Conservation (phyloP, 257 asterid species). For the Lycium ferocissimum region DNA sequence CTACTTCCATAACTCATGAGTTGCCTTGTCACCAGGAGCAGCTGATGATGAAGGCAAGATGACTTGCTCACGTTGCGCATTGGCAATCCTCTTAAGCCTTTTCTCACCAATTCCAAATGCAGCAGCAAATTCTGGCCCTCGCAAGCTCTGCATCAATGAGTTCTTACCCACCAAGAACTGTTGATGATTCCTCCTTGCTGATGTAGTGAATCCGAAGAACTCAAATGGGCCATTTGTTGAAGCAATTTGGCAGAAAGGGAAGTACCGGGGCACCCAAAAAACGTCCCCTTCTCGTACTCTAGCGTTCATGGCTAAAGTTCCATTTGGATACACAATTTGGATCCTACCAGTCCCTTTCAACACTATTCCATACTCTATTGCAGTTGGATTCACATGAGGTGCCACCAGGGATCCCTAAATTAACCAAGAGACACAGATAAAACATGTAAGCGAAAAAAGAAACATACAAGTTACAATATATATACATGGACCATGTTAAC, state of each 20-base stretch:
- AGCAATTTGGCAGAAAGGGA: conserved; percentile 90
- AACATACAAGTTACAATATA: too few species aligned
- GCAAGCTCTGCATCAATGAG: conserved; percentile 58
- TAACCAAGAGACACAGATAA: not conserved
- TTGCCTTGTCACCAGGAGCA: conserved; percentile 45
- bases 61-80: conserved; percentile 57
- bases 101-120: conserved; percentile 68
- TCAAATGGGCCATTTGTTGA: conserved; percentile 69
- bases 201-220: conserved; percentile 90
- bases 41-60: conserved; percentile 63
- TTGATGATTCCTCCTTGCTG: conserved; percentile 71
- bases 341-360: conserved; percentile 62
- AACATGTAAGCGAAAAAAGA: not conserved
- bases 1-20: conserved; percentile 34
- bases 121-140: conserved; percentile 73
- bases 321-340: conserved; percentile 75
- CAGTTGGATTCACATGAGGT: conserved; percentile 83
- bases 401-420: conserved; percentile 96
- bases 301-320: conserved; percentile 79
- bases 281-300: conserved; percentile 69
- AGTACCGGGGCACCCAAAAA: conserved; percentile 78
- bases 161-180: conserved; percentile 74
- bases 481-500: too few species aligned
- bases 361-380: conserved; percentile 76
- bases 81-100: conserved; percentile 45